Percentiles rank a stretch among this genome's conserved stretches.
Conservation (phyloP, 2,329 filamentous ascomycete genomes). For the Trichoderma citrinoviride region DNA sequence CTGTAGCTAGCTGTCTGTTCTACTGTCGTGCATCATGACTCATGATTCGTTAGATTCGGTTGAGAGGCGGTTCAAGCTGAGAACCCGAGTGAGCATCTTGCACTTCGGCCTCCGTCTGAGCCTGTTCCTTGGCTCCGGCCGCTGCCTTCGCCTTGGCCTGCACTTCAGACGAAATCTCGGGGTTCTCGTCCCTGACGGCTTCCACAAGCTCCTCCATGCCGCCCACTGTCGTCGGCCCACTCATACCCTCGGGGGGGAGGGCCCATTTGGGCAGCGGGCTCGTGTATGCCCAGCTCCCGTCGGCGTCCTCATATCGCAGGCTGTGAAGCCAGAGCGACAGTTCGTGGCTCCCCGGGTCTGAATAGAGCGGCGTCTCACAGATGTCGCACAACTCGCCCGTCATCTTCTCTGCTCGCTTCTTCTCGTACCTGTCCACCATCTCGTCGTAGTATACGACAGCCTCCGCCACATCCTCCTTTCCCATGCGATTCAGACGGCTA, state of each 20-base stretch:
- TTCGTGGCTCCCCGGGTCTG: slow-evolving; percentile 86
- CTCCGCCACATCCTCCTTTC: slow-evolving; percentile 87
- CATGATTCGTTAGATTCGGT: slow-evolving; percentile 10
- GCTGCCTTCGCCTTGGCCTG: slow-evolving; percentile 15
- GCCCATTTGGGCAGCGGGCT: slow-evolving; percentile 86
- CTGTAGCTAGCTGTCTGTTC: neutral
- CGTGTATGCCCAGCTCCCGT: slow-evolving; percentile 81
- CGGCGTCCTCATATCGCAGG: slow-evolving; percentile 79
- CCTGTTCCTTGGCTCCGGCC: neutral
- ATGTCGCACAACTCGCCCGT: slow-evolving; percentile 78
- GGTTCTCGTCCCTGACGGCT: slow-evolving; percentile 49
- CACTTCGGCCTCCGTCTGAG: neutral
- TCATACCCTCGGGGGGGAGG: slow-evolving; percentile 69
- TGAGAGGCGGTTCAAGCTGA: neutral
- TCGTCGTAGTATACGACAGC: slow-evolving; percentile 92
- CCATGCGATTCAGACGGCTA: slow-evolving; percentile 80
- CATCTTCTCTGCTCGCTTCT: slow-evolving; percentile 88
- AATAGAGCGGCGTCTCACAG: slow-evolving; percentile 87
- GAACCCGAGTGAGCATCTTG: neutral
- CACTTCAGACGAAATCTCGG: slow-evolving; percentile 35
- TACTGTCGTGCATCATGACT: slow-evolving; percentile 2
- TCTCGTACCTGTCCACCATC: slow-evolving; percentile 87
- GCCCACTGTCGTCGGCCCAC: slow-evolving; percentile 68
- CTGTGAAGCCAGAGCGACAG: slow-evolving; percentile 93
- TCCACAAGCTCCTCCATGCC: slow-evolving; percentile 58